Conservation (phyloP, 2,329 filamentous ascomycete genomes). For the Venturia nashicola region DNA sequence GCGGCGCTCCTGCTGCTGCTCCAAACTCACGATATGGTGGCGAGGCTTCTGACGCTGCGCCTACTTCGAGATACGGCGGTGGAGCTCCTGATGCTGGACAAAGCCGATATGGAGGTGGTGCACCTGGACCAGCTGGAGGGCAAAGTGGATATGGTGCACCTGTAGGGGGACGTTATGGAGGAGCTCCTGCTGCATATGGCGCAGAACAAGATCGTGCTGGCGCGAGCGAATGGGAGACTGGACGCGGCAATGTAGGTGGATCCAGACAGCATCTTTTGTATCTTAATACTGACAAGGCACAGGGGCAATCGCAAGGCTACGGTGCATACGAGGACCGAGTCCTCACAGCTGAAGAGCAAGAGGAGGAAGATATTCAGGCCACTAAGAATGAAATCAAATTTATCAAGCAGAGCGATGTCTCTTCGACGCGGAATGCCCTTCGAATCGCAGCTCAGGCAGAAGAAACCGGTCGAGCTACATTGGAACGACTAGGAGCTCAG, state of each 20-base stretch:
- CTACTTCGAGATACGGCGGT: background rate
- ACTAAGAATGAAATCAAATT: constrained; percentile 64
- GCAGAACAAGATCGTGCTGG: constrained; percentile 2
- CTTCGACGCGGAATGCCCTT: constrained; percentile 58
- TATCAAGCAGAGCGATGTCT: constrained; percentile 59
- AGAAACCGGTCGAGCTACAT: constrained; percentile 57
- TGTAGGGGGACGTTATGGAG: constrained; percentile 1
- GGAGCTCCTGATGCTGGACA: background rate
- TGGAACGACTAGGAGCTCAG: constrained; percentile 63
- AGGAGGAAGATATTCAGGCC: constrained; percentile 58
- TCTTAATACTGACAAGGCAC: background rate
- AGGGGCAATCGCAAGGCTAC: constrained; percentile 2
- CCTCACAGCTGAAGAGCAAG: constrained; percentile 69
- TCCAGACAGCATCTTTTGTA: background rate
- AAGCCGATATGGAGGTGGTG: background rate
- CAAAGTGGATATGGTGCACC: background rate
- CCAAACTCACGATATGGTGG: background rate
- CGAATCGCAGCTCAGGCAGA: constrained; percentile 56
- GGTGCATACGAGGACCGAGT: constrained; percentile 54
- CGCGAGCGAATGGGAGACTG: background rate
- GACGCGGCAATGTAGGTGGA: background rate
- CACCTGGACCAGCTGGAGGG: background rate
- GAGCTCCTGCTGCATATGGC: background rate
- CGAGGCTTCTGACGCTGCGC: background rate
- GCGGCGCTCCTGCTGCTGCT: background rate